Percentiles rank a stretch among this genome's conserved stretches.
These are phyloP conservation scores for Wickerhamiella vanderwaltii DNA, from an alignment of 805 yeast genomes.

Conservation along the genomic window DNA sequence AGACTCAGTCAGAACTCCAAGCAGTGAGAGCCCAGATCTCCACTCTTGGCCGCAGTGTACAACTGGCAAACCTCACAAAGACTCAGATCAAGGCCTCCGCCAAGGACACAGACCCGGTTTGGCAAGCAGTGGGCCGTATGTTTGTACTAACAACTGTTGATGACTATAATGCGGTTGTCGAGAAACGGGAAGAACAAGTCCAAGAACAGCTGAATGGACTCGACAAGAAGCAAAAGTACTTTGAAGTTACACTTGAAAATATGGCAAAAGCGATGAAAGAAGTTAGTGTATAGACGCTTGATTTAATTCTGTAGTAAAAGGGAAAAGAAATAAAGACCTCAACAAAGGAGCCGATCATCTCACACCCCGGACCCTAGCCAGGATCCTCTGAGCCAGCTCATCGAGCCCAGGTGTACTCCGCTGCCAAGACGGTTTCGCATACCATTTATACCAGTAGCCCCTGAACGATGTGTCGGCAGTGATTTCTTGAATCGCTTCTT, in stretches of 20 bases:
- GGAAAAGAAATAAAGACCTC: too few relatives aligned
- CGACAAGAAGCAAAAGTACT: conserved; percentile 55
- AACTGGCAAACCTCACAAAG: conserved; percentile 44
- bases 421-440: too few relatives aligned
- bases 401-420: too few relatives aligned
- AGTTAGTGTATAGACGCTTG: not conserved
- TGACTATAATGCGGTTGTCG: conserved; percentile 38
- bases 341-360: too few relatives aligned
- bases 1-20: conserved; percentile 47
- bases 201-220: conserved; percentile 50
- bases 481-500: too few relatives aligned
- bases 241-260: conserved; percentile 65
- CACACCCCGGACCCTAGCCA: too few relatives aligned
- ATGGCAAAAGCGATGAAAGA: conserved; percentile 53
- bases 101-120: conserved; percentile 42
- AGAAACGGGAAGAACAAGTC: conserved; percentile 40
- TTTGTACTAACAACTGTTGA: conserved; percentile 31
- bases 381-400: too few relatives aligned
- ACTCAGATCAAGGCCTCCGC: conserved; percentile 38
- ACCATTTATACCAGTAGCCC: too few relatives aligned
- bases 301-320: not conserved
- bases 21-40: conserved; percentile 42
- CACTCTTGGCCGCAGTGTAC: conserved; percentile 37
- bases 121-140: conserved; percentile 80
- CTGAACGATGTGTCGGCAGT: too few relatives aligned